These are phyloP conservation scores for Novymonas esmeraldas DNA, from an alignment of 208 protist genomes.

Conservation along the genomic window DNA sequence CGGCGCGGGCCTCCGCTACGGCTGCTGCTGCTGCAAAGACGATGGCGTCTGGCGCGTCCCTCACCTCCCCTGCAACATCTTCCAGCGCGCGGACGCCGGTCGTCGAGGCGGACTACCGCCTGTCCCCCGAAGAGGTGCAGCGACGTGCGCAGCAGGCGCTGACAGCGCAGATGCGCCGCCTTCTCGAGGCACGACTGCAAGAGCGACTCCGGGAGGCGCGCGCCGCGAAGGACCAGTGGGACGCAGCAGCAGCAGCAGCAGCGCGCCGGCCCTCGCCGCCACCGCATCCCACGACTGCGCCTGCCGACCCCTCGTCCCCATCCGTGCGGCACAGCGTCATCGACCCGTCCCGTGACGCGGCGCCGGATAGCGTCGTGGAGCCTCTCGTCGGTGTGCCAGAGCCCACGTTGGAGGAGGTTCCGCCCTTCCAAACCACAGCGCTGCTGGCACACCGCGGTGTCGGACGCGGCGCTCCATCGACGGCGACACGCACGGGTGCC, in stretches of 20 bases:
- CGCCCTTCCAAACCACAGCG: neutral
- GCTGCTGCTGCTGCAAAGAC: neutral
- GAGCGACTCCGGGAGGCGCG: constrained; percentile 20
- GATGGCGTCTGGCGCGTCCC: neutral
- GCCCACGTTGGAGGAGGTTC: neutral
- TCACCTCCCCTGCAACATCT: neutral
- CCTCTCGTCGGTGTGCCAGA: neutral
- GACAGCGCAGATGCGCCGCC: constrained; percentile 19
- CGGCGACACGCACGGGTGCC: neutral
- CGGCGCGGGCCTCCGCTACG: neutral
- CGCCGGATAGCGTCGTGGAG: too few relatives aligned
- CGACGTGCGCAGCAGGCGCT: constrained; percentile 22
- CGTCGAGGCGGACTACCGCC: constrained; percentile 21
- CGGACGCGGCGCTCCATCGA: neutral
- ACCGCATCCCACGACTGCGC: too few relatives aligned
- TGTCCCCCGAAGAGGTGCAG: constrained; percentile 24
- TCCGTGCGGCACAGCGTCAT: too few relatives aligned
- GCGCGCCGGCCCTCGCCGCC: neutral
- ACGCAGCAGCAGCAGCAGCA: too few relatives aligned
- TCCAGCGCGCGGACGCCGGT: neutral
- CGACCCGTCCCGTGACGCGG: neutral
- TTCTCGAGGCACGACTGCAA: constrained; percentile 25
- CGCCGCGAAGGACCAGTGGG: constrained; percentile 2
- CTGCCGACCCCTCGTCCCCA: too few relatives aligned
- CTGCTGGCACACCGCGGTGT: neutral